These are phyloP conservation scores for Apostasia ramifera DNA, from an alignment of 106 monocot genomes.

Conservation along the genomic window DNA sequence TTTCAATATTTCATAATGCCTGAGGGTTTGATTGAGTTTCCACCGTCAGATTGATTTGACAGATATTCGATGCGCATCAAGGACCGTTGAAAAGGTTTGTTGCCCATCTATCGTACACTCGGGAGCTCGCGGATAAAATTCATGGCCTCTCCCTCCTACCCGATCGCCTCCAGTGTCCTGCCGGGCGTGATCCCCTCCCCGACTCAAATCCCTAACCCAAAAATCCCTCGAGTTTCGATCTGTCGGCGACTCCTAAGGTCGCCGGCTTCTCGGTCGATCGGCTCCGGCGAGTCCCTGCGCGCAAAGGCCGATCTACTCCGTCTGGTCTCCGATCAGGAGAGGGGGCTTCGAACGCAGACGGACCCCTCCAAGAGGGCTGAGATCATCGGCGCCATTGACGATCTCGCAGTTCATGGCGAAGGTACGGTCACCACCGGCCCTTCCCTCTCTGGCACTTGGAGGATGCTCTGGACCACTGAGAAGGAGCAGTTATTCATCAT, in stretches of 20 bases:
- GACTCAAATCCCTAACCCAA: constrained; percentile 8
- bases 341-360: constrained; percentile 57
- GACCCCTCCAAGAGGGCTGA: constrained; percentile 41
- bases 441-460: constrained; percentile 76
- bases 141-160: constrained; percentile 3
- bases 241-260: not conserved
- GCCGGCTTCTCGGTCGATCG: constrained; percentile 5
- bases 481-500: constrained; percentile 98
- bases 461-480: constrained; percentile 97
- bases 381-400: constrained; percentile 63
- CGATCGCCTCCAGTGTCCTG: not conserved
- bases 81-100: not conserved
- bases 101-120: not conserved
- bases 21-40: not conserved
- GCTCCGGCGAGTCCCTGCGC: constrained; percentile 10
- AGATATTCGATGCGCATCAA: not conserved
- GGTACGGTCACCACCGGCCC: constrained; percentile 43
- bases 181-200: not conserved
- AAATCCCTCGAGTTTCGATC: not conserved
- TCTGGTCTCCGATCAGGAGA: constrained; percentile 69
- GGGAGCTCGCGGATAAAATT: not conserved
- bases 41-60: not conserved
- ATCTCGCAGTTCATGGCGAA: constrained; percentile 31
- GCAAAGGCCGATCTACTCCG: constrained; percentile 61
- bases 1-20: not conserved